A percentile compares a stretch with the other conserved stretches of the same genome.
Conservation (phyloP, 352 stramenopile species). For the Globisporangium paroecandrum region DNA sequence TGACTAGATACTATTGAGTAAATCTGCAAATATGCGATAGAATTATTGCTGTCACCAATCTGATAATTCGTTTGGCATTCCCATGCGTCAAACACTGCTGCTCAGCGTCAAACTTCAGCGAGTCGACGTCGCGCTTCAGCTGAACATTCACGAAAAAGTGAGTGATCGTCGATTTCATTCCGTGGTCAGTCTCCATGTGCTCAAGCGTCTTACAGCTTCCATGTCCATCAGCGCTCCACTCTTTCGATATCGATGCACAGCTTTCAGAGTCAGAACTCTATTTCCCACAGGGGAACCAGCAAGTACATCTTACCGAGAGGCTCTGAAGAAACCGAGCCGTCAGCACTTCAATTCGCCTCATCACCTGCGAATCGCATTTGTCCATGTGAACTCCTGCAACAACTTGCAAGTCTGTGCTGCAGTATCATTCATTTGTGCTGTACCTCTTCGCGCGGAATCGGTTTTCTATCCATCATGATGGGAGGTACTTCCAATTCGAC, state of each 20-base stretch:
- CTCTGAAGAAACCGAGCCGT: constrained; percentile 53
- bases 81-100: constrained; percentile 51
- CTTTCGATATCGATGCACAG: constrained; percentile 19
- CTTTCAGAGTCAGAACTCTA: neutral
- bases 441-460: constrained; percentile 42
- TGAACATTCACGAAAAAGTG: constrained; percentile 16
- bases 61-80: constrained; percentile 52
- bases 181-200: neutral
- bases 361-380: constrained; percentile 28
- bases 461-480: neutral
- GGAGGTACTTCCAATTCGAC: neutral
- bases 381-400: neutral
- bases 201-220: constrained; percentile 39
- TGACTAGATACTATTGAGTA: neutral
- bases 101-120: constrained; percentile 62
- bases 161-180: neutral
- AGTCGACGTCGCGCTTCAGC: constrained; percentile 49
- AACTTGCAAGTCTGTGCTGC: neutral
- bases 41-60: constrained; percentile 35
- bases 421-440: constrained; percentile 13
- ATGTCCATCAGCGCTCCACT: constrained; percentile 46
- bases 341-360: constrained; percentile 55
- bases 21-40: neutral
- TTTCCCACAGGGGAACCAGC: neutral
- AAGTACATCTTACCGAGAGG: constrained; percentile 31